Base-by-base conservation (phyloP, 345 rosid species). In the Brassica juncea region DNA sequence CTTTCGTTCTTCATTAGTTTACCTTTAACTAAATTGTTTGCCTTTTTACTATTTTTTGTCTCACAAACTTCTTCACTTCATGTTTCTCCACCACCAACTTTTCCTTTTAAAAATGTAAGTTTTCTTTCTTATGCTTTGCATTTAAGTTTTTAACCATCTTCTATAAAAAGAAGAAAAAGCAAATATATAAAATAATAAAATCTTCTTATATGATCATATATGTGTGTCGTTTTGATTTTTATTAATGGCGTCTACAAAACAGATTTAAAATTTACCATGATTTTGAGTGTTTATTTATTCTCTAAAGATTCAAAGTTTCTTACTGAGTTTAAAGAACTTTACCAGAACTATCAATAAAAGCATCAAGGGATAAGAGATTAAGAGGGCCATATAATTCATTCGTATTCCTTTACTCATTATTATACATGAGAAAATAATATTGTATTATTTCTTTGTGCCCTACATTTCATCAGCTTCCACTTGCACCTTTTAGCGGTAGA, bases 381-480 rank as follows among this genome's bases (percentile, higher is more conserved):
- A 32, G 74, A 69, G 73, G 74, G 69, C 11, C 74, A 69, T 30
- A 31, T 31, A 44, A n/a, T 60, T 63, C 64, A 62, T 12, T 77
- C 64, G 65, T 57, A 75, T 70, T 49, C 44, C 42, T 71, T 28
- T 54, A 71, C 21, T 70, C 58, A 63, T 54, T 7, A 62, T 77
- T 34, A n/a, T 32, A 8, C 59, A 54, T 16, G 32, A 78, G 8
- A 57, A 66, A 66, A 66, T 72, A 47, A 23, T 42, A 11, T 78
- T 60, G 0, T 67, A 66, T 66, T 6, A 37, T 27, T 16, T 37
- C 3, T 39, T n/a, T 23, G 52, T 66, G 82, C 68, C 77, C 82
- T 77, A 79, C 77, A 9, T 60, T 66, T 72, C 74, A 70, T 79
- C 82, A 73, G 82, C 65, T 60, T 68, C 78, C 78, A 79, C 78